A percentile compares a stretch with the other conserved stretches of the same genome.
These are phyloP conservation scores for Apodospora peruviana DNA, from an alignment of 495 filamentous ascomycete genomes.

Conservation along the genomic window DNA sequence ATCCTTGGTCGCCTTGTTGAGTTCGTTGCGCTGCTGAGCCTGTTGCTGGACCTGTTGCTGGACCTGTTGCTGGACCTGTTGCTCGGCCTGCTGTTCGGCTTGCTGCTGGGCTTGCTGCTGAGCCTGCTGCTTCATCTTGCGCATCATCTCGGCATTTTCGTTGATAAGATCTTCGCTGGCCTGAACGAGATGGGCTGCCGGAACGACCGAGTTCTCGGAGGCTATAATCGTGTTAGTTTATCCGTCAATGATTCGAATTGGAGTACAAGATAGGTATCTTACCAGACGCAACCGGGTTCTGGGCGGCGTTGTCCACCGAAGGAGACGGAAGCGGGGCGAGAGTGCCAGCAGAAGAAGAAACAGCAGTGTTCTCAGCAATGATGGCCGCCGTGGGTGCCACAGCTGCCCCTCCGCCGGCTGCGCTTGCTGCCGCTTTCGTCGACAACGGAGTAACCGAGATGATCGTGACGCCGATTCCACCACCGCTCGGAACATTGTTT, in stretches of 20 bases:
- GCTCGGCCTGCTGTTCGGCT: too few relatives aligned
- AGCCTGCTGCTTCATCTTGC: too few relatives aligned
- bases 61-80: too few relatives aligned
- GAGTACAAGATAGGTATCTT: not conserved
- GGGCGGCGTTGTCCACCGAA: not conserved
- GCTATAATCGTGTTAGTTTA: not conserved
- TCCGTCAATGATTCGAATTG: not conserved
- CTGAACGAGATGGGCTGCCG: too few relatives aligned
- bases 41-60: too few relatives aligned
- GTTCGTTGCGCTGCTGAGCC: too few relatives aligned
- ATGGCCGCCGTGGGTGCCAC: slow-evolving; percentile 11
- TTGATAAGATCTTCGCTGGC: too few relatives aligned
- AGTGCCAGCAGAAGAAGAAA: slow-evolving; percentile 1
- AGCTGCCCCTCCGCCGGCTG: too few relatives aligned
- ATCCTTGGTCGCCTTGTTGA: too few relatives aligned
- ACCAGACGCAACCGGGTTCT: slow-evolving; percentile 4
- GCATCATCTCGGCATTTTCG: too few relatives aligned
- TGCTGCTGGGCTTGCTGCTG: too few relatives aligned
- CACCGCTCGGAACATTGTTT: slow-evolving; percentile 12
- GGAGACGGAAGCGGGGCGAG: not conserved
- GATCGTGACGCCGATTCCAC: slow-evolving; percentile 24
- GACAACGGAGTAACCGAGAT: slow-evolving; percentile 17
- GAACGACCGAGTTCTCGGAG: not conserved
- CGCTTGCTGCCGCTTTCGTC: slow-evolving; percentile 5
- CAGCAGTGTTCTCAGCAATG: too few relatives aligned